These are phyloP conservation scores for Kurtzmaniella cleridarum DNA, from an alignment of 805 yeast species.

Conservation along the genomic window DNA sequence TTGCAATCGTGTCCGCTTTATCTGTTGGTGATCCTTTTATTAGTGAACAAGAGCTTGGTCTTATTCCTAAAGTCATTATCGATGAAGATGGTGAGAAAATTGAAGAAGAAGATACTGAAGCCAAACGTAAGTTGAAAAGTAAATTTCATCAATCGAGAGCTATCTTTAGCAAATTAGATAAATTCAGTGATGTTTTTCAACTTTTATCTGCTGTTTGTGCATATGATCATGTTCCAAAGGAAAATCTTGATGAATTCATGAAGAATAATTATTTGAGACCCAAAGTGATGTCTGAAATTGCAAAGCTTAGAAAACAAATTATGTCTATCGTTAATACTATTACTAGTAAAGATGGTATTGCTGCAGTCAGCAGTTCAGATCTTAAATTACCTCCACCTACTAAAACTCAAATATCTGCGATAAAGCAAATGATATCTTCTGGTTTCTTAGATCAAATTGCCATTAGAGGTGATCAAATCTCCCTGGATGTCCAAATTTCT, in stretches of 20 bases:
- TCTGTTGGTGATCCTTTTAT: conserved; percentile 92
- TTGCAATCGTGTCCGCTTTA: conserved; percentile 85
- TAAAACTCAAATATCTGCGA: conserved; percentile 61
- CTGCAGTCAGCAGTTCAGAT: conserved; percentile 27
- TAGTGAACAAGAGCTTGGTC: conserved; percentile 68
- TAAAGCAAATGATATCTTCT: conserved; percentile 88
- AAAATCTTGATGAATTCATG: conserved; percentile 44
- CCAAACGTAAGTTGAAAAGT: conserved; percentile 37
- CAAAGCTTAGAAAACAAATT: conserved; percentile 75
- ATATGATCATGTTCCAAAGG: conserved; percentile 61
- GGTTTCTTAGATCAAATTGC: conserved; percentile 93
- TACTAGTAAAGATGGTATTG: conserved; percentile 56
- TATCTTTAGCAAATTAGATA: conserved; percentile 63
- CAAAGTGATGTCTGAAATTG: conserved; percentile 81
- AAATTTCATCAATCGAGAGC: conserved; percentile 55
- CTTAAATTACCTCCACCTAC: conserved; percentile 63
- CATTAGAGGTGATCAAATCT: conserved; percentile 69
- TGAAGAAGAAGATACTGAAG: conserved; percentile 36
- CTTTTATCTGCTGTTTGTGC: conserved; percentile 84
- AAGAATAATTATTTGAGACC: conserved; percentile 62
- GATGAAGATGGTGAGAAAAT: conserved; percentile 25
- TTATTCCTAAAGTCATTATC: conserved; percentile 17
- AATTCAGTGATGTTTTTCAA: conserved; percentile 68
- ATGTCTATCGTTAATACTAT: conserved; percentile 66
- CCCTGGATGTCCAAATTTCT: conserved; percentile 55